Evolutionary conservation across 192 early-diverging fungal genomes (phyloP).

Genomic region (Rhizophagus clarus): DNA sequence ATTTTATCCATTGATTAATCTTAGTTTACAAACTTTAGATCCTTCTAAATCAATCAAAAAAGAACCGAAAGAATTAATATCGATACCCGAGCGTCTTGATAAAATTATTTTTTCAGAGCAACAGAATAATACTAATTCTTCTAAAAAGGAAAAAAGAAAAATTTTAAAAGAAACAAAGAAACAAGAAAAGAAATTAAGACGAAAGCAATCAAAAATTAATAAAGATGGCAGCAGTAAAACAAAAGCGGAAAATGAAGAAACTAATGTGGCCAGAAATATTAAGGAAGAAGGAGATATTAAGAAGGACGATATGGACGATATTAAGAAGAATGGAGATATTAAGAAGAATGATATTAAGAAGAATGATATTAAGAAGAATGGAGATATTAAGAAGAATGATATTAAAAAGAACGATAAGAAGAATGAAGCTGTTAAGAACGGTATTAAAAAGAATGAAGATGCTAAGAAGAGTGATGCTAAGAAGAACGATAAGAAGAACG

Average conservation of each 20-base stretch:
- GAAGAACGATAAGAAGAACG: too few species aligned
- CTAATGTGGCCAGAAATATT: constrained; percentile 29
- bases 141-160: constrained; percentile 1
- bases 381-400: neutral
- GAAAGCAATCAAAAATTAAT: neutral
- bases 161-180: neutral
- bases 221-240: constrained; percentile 53
- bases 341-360: too few species aligned
- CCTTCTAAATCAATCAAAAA: constrained; percentile 40
- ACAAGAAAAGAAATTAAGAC: neutral
- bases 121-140: neutral
- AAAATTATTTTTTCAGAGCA: constrained; percentile 34
- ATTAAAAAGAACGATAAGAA: too few species aligned
- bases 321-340: constrained; percentile 32
- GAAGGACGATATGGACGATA: constrained; percentile 34
- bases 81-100: constrained; percentile 41
- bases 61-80: constrained; percentile 32
- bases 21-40: constrained; percentile 38
- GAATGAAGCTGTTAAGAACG: neutral
- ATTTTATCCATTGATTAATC: constrained; percentile 21
- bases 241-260: constrained; percentile 62
- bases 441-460: constrained; percentile 50
- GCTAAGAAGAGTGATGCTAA: constrained; percentile 40
- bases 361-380: too few species aligned
- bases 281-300: constrained; percentile 16